Evolutionary conservation across 352 stramenopile genomes (phyloP).

Genomic region (Pythium aquatile): DNA sequence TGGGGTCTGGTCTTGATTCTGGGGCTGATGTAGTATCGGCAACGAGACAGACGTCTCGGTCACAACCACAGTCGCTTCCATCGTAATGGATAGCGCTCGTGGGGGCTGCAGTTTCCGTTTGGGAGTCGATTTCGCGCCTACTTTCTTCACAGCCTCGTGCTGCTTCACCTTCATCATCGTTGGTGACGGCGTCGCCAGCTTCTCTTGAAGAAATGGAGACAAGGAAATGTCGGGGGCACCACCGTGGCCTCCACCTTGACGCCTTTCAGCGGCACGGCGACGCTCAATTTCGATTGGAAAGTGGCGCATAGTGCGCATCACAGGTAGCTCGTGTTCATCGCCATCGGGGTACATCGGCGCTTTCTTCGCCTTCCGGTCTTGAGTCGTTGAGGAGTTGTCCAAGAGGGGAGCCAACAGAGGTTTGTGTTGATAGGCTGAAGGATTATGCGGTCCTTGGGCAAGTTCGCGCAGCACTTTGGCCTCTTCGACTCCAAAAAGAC

Average conservation of each 20-base stretch:
- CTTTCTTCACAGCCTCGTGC: background rate
- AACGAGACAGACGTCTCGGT: conserved; percentile 36
- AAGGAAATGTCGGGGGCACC: background rate
- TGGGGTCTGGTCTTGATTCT: background rate
- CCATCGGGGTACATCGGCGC: background rate
- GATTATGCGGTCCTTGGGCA: conserved; percentile 21
- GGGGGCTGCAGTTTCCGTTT: conserved; percentile 19
- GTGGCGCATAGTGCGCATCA: conserved; percentile 22
- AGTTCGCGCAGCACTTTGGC: conserved; percentile 36
- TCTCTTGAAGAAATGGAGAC: conserved; percentile 14
- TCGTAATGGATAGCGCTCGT: conserved; percentile 17
- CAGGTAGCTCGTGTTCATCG: conserved; percentile 17
- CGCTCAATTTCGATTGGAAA: conserved; percentile 15
- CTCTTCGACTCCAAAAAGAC: conserved; percentile 47
- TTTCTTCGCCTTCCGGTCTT: background rate
- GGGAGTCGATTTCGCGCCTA: conserved; percentile 38
- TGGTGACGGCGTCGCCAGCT: conserved; percentile 1
- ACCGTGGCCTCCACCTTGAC: background rate
- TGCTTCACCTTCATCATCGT: background rate
- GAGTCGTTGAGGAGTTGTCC: background rate
- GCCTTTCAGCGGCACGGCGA: background rate
- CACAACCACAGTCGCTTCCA: conserved; percentile 40
- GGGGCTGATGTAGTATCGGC: conserved; percentile 25
- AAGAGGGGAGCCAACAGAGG: conserved; percentile 1
- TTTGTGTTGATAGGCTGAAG: background rate